Base-by-base conservation (phyloP, 169 alveolate species). In the Neospora caninum region DNA sequence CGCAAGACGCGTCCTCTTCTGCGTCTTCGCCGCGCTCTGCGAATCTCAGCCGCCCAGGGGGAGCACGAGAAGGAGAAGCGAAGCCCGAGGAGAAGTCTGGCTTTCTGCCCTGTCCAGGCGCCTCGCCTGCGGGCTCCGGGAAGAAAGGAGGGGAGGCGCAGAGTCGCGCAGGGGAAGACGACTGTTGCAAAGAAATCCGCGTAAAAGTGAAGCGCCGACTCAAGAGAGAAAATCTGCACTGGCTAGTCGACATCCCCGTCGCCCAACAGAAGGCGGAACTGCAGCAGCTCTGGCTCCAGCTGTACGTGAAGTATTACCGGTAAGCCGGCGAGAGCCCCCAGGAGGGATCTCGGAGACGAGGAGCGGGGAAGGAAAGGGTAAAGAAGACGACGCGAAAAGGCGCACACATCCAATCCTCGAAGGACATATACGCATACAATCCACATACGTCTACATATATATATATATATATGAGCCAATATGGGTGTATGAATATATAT, bases 191-290 rank as follows among this genome's bases (percentile, higher is more conserved):
- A 25, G 91, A 64, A 9, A 69, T 64, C 36, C 67, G 95, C 25
- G 31, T 80, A 34, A 20, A 38, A 25, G 88, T 84, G 18, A 92
- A 92, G 42, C 39, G 88, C 25, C 41, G 92, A 45, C 34, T 92
- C 4, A 80, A 67, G 39, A 36, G 78, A 38, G 95, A 86, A 16
- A 80, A 49, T n/a, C 36, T 49, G 25, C 86, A 83, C 42, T n/a
- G 87, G 69, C 84, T 83, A 1, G 34, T 34, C 7, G 94, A 91
- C 2, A 29, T 91, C 38, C 94, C 88, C 38, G n/a, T 78, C 34
- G 80, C 38, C 25, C 94, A 91, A 80, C 94, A 91, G 39, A 91
- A 91, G 58, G 80, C 73, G 34, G 94, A 91, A 27, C 82, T 91
- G 34, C 88, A 91, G 27, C 64, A 73, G 53, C 80, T 38, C 38